A percentile compares a stretch with the other conserved stretches of the same genome.
These are phyloP conservation scores for Alternaria alternata DNA, from an alignment of 2,329 filamentous ascomycete genomes.

Conservation along the genomic window DNA sequence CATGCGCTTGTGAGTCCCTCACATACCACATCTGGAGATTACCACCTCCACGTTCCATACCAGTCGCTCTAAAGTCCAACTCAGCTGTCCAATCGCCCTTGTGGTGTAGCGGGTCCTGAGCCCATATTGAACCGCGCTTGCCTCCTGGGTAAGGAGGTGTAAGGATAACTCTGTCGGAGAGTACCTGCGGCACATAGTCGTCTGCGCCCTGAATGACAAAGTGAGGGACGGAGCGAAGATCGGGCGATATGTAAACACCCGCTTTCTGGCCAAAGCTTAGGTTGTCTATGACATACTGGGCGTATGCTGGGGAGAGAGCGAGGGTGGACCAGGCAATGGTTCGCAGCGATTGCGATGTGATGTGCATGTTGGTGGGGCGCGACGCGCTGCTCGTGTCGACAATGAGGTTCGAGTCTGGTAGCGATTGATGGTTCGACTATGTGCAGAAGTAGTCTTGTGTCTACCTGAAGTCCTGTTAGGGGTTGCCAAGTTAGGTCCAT, in stretches of 20 bases:
- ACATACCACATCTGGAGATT: conserved; percentile 95
- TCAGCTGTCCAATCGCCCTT: conserved; percentile 80
- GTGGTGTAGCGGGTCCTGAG: conserved; percentile 66
- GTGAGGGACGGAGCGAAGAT: conserved; percentile 63
- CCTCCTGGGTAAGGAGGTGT: conserved; percentile 89
- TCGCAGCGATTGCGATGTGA: conserved; percentile 51
- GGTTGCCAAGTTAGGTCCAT: neutral
- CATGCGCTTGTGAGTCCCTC: conserved; percentile 68
- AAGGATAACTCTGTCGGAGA: conserved; percentile 91
- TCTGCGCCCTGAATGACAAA: conserved; percentile 63
- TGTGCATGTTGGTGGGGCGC: conserved; percentile 40
- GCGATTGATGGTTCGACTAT: neutral
- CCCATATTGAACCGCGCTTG: conserved; percentile 84
- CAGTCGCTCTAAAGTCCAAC: conserved; percentile 86
- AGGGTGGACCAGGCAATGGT: conserved; percentile 53
- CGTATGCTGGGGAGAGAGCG: conserved; percentile 61
- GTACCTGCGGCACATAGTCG: conserved; percentile 64
- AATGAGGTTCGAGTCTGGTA: neutral
- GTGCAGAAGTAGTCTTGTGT: neutral
- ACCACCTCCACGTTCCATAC: conserved; percentile 83
- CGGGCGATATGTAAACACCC: conserved; percentile 71
- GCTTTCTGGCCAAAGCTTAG: conserved; percentile 78
- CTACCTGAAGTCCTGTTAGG: neutral
- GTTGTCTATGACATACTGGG: conserved; percentile 73
- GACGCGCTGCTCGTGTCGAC: conserved; percentile 9